phyloP scores from a whole-genome alignment of 306 rosid genomes.

The Macrotyloma uniflorum region DNA sequence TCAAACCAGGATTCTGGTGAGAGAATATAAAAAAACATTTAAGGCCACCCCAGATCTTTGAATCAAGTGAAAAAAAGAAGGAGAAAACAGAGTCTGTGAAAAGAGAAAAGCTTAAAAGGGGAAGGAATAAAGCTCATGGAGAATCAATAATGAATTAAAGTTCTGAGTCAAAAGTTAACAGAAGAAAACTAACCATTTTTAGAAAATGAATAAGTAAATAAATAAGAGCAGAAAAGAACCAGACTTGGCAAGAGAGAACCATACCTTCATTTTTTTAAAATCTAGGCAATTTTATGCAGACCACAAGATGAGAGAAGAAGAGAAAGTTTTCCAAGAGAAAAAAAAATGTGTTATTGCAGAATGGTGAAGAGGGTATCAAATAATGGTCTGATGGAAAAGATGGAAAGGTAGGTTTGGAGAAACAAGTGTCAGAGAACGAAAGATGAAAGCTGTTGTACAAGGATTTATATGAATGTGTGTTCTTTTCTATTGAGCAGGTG shows the following conservation, averaged over 20 bases:
- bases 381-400: constrained; percentile 33
- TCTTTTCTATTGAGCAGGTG: background rate
- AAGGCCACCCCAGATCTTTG: constrained; percentile 31
- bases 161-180: constrained; percentile 14
- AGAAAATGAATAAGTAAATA: background rate
- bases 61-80: constrained; percentile 12
- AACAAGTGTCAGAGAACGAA: constrained; percentile 4
- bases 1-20: constrained; percentile 25
- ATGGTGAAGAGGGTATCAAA: constrained; percentile 16
- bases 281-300: constrained; percentile 34
- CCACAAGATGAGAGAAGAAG: constrained; percentile 15
- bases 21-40: constrained; percentile 34
- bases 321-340: background rate
- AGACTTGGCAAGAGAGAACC: constrained; percentile 37
- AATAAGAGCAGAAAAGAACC: background rate
- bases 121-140: constrained; percentile 37
- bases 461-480: background rate
- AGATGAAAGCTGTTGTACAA: background rate
- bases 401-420: constrained; percentile 1
- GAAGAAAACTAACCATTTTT: background rate
- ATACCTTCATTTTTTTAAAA: constrained; percentile 68
- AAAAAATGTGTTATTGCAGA: background rate
- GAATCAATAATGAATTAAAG: constrained; percentile 39
- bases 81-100: background rate
- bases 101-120: background rate